Evolutionary conservation across 2,329 filamentous ascomycete species (phyloP).

Genomic region (Botrytis paeoniae): DNA sequence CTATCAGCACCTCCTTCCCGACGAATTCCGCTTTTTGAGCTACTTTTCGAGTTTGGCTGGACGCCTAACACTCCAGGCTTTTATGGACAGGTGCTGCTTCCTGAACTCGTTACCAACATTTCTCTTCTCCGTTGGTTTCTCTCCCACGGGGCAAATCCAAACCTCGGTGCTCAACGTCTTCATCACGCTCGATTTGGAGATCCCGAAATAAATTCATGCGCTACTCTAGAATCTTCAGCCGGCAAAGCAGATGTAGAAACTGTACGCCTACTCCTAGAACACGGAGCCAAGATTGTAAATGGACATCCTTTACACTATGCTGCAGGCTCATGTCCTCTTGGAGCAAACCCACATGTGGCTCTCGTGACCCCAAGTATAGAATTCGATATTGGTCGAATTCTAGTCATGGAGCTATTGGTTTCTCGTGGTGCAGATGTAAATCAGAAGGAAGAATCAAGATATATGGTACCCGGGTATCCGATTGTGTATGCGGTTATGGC

Average conservation of each 20-base stretch:
- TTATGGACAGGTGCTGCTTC: not conserved
- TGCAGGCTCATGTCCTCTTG: not conserved
- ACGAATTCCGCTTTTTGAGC: not conserved
- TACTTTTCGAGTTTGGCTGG: not conserved
- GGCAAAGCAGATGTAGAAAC: not conserved
- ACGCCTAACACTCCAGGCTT: not conserved
- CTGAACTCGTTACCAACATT: not conserved
- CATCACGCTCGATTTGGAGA: not conserved
- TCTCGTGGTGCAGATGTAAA: not conserved
- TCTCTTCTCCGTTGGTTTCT: conserved; percentile 3
- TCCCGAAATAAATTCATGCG: not conserved
- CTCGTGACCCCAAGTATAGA: not conserved
- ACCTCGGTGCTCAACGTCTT: not conserved
- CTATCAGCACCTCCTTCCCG: not conserved
- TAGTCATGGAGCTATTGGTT: not conserved
- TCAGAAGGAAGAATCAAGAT: not conserved
- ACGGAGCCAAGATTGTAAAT: not conserved
- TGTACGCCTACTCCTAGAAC: not conserved
- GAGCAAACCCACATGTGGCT: not conserved
- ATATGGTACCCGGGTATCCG: not conserved
- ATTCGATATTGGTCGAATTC: not conserved
- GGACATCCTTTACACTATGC: not conserved
- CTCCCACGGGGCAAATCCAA: not conserved
- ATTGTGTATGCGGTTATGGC: not conserved
- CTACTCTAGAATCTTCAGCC: not conserved